Conservation (phyloP, 2,329 filamentous ascomycete genomes). For the Pyrenochaeta sp. region DNA sequence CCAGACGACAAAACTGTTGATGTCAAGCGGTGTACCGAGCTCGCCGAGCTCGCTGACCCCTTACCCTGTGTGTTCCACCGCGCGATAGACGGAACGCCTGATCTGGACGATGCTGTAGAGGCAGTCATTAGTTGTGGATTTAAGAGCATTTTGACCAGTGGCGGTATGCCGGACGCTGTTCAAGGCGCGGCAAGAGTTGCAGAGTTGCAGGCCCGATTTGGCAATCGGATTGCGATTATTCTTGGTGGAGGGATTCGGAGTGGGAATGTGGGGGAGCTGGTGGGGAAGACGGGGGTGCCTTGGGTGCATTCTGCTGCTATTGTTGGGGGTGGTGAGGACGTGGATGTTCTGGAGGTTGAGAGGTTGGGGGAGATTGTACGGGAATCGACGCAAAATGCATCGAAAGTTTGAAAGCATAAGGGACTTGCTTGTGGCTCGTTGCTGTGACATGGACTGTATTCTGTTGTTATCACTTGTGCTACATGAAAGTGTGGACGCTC, state of each 20-base stretch:
- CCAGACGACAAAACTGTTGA: slow-evolving; percentile 46
- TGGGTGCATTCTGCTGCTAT: slow-evolving; percentile 58
- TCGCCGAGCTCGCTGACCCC: slow-evolving; percentile 53
- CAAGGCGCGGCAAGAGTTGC: slow-evolving; percentile 45
- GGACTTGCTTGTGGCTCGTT: too few species aligned
- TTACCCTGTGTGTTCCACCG: slow-evolving; percentile 63
- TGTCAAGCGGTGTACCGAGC: slow-evolving; percentile 46
- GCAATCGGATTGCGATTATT: slow-evolving; percentile 53
- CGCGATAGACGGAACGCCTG: slow-evolving; percentile 57
- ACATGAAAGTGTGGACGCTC: too few species aligned
- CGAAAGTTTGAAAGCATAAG: too few species aligned
- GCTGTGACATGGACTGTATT: too few species aligned
- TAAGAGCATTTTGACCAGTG: slow-evolving; percentile 57
- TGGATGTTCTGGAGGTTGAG: slow-evolving; percentile 37
- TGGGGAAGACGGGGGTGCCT: slow-evolving; percentile 30
- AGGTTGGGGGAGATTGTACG: slow-evolving; percentile 15
- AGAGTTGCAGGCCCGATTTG: slow-evolving; percentile 37
- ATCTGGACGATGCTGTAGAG: slow-evolving; percentile 41
- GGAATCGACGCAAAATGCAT: too few species aligned
- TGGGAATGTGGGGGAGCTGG: slow-evolving; percentile 51
- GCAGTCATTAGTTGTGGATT: slow-evolving; percentile 56
- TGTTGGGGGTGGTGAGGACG: slow-evolving; percentile 38
- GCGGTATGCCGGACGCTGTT: slow-evolving; percentile 46
- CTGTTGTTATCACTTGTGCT: too few species aligned
- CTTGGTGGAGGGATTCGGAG: slow-evolving; percentile 60